Evolutionary conservation across 805 yeast genomes (phyloP).

Genomic region (Candida taoyuanica): DNA sequence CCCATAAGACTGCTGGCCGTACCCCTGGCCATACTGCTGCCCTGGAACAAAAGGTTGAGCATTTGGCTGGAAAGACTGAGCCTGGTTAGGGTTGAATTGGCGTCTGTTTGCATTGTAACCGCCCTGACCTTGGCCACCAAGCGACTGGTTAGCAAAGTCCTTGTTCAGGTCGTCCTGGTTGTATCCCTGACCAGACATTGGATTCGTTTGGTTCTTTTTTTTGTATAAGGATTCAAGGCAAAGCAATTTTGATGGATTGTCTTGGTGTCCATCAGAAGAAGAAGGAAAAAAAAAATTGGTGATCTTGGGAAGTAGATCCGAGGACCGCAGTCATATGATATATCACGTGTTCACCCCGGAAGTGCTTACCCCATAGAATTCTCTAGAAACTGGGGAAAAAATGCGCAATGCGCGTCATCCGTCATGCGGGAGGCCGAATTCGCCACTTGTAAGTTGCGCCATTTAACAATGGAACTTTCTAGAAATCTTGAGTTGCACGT

Average conservation of each 20-base stretch:
- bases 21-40: conserved; percentile 28
- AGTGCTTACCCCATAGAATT: too few species aligned
- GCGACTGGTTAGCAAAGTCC: conserved; percentile 29
- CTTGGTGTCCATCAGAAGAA: too few species aligned
- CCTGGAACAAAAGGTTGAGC: conserved; percentile 36
- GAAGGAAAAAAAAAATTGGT: too few species aligned
- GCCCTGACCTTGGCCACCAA: conserved; percentile 13
- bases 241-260: too few species aligned
- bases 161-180: conserved; percentile 28
- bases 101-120: conserved; percentile 30
- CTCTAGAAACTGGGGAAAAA: too few species aligned
- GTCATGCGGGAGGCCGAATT: too few species aligned
- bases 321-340: too few species aligned
- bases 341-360: too few species aligned
- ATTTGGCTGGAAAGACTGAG: conserved; percentile 45
- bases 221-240: too few species aligned
- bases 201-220: not conserved
- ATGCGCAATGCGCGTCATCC: too few species aligned
- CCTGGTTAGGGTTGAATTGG: conserved; percentile 46
- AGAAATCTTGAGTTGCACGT: not conserved
- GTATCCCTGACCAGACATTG: conserved; percentile 26
- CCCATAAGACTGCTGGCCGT: conserved; percentile 10
- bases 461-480: not conserved
- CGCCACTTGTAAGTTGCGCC: too few species aligned
- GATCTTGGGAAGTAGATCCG: too few species aligned